A percentile compares a stretch with the other conserved stretches of the same genome.
Conservation (phyloP, 2,329 filamentous ascomycete species). For the Colletotrichum camelliae region DNA sequence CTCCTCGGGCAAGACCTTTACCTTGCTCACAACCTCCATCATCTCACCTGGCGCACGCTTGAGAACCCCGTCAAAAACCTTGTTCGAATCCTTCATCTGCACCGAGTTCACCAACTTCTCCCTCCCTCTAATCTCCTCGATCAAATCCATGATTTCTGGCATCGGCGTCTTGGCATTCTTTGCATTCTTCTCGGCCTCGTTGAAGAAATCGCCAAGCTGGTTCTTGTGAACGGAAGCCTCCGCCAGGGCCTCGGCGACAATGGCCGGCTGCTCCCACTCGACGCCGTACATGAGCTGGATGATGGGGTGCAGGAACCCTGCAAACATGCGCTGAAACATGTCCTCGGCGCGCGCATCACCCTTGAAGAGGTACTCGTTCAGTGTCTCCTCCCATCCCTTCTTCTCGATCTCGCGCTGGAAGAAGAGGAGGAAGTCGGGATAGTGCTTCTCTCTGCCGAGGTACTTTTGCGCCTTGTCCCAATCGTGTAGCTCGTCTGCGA, state of each 20-base stretch:
- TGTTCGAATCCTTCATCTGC: slow-evolving; percentile 61
- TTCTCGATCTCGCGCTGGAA: slow-evolving; percentile 77
- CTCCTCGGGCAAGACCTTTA: slow-evolving; percentile 59
- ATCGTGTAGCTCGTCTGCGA: slow-evolving; percentile 61
- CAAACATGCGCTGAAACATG: slow-evolving; percentile 72
- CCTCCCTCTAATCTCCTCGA: slow-evolving; percentile 63
- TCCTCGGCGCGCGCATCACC: slow-evolving; percentile 69
- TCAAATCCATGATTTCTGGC: slow-evolving; percentile 59
- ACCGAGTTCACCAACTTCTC: slow-evolving; percentile 59
- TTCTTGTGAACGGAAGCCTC: slow-evolving; percentile 74
- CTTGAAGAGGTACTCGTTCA: slow-evolving; percentile 73
- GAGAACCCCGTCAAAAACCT: slow-evolving; percentile 73
- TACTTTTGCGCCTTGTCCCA: slow-evolving; percentile 60
- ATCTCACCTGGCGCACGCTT: slow-evolving; percentile 67
- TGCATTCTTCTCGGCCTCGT: slow-evolving; percentile 54
- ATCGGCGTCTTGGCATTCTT: slow-evolving; percentile 32
- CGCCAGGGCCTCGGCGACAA: slow-evolving; percentile 81
- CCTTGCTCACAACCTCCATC: slow-evolving; percentile 64
- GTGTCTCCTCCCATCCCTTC: slow-evolving; percentile 62
- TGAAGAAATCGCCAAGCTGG: slow-evolving; percentile 60
- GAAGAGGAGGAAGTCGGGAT: slow-evolving; percentile 77
- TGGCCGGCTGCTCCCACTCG: slow-evolving; percentile 81
- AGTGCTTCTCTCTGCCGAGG: slow-evolving; percentile 67
- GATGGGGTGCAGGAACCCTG: slow-evolving; percentile 76
- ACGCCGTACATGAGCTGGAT: slow-evolving; percentile 87